Evolutionary conservation across 352 stramenopile species (phyloP), one percentile per base, ranked within the genome.

Genomic region (Phytophthora crassamura): DNA sequence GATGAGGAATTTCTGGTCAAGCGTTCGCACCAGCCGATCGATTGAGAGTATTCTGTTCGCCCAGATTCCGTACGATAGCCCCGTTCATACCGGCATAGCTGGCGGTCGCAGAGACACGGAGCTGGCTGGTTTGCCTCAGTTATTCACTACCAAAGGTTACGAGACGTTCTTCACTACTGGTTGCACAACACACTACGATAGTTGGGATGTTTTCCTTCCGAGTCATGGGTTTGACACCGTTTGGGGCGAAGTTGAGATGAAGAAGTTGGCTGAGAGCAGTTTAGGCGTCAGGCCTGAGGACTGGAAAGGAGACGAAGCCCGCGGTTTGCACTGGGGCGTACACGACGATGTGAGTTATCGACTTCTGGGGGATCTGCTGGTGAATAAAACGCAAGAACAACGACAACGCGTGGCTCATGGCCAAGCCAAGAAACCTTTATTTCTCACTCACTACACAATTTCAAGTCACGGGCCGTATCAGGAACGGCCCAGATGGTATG

Each of bases 381-480:
- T 75, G 8, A 86, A 84, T 57, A 82, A 82, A 51, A 79, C 74
- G 2, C 61, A 63, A 36, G 59, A 66, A 8, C 80, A 86, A 51
- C 36, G 35, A 0, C 50, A 68, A 3, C 73, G 70, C 8, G 48
- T 77, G 7, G 46, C 41, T 0, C 49, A 40, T 1, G 69, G 65
- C 0, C 22, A 78, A 28, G 18, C 58, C 0, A 86, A 82, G 63
- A 68, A 72, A 30, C 75, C 80, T 25, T 76, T 83, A 8, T 88
- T 85, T 39, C 55, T 86, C 14, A 87, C 70, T 5, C 76, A 86
- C 49, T 89, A 88, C 62, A 86, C 78, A 5, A 88, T 89, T 57
- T 84, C 75, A 4, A 87, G 75, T 43, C 80, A 89, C 64, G 66
- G 64, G 20, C 55, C 67, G 35, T 89, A 77, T 45, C 35, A 58